Base-by-base conservation (phyloP, 768 basidiomycete genomes). In the Chalciporus chontae region DNA sequence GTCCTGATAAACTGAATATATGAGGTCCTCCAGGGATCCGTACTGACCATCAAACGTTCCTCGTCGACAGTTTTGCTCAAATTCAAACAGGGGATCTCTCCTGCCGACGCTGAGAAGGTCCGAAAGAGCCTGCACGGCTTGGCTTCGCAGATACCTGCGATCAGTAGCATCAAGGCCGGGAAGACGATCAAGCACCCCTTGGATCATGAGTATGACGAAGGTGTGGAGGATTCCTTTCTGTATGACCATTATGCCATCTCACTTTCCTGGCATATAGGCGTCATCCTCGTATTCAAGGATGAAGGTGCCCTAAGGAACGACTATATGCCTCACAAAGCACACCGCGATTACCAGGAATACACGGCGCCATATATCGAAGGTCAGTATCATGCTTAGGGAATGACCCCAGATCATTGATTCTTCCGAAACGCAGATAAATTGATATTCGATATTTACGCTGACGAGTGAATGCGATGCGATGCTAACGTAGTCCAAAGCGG, bases 191-290 rank as follows among this genome's bases (percentile, higher is more conserved):
- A 39, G 18, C 58, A 66, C 34, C 48, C 50, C 8, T 15, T 60
- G 21, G 58, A 56, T 34, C 66, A 48, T 8, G 58, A 53, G 43
- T 67, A 42, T 38, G 61, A 63, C 40, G 47, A 55, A 50, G 63
- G 65, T 67, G 17, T 23, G 13, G 1, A 26, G 2, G 8, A 7
- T 26, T 8, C 26, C 26, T 1, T 26, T 6, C 26, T 5, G 26
- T 26, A 7, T 26, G 8, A 26, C 8, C 5, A 26, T 8, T 7
- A n/a, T 39, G 29, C 14, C 18, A 9, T 13, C 21, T 26, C 19
- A 15, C 9, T 18, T 31, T 11, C 27, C 19, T 14, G n/a, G n/a
- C n/a, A 38, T 24, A 10, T 19, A 67, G 63, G 65, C 13, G 9
- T 57, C 26, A 53, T 65, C 21, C 52, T 65, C 21, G 9, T 60